Percentiles rank a stretch among this genome's conserved stretches.
phyloP scores from a whole-genome alignment of 1,139 yeast genomes.

The Geotrichum australiense region DNA sequence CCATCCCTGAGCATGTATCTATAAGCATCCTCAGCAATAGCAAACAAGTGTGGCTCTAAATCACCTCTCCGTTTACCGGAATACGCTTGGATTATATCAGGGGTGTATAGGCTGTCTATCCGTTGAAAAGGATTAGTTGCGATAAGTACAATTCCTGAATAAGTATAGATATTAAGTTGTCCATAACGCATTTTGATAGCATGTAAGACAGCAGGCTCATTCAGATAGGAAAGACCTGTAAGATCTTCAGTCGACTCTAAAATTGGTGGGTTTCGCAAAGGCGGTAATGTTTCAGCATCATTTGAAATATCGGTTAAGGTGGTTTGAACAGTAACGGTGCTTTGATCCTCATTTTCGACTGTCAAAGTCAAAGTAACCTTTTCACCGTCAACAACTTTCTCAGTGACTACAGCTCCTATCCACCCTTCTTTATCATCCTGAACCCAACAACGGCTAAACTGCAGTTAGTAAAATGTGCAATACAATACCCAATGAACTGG shows the following conservation, averaged over 20 bases:
- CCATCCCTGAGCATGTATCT: slow-evolving; percentile 78
- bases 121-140: slow-evolving; percentile 95
- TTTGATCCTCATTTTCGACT: slow-evolving; percentile 47
- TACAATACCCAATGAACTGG: too few species aligned
- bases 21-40: slow-evolving; percentile 97
- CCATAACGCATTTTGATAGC: slow-evolving; percentile 90
- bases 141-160: slow-evolving; percentile 92
- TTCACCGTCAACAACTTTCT: slow-evolving; percentile 41
- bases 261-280: slow-evolving; percentile 87
- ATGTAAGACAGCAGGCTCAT: slow-evolving; percentile 90
- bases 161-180: slow-evolving; percentile 86
- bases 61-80: slow-evolving; percentile 91
- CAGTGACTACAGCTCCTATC: slow-evolving; percentile 77
- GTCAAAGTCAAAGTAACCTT: slow-evolving; percentile 53
- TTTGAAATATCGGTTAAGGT: slow-evolving; percentile 45
- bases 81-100: slow-evolving; percentile 91
- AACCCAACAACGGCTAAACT: slow-evolving; percentile 75
- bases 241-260: slow-evolving; percentile 92
- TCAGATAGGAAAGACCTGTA: slow-evolving; percentile 82
- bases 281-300: slow-evolving; percentile 42
- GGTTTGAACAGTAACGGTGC: slow-evolving; percentile 26
- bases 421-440: slow-evolving; percentile 86
- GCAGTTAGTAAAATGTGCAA: neutral
- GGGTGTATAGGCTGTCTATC: slow-evolving; percentile 84
- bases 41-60: slow-evolving; percentile 92